Evolutionary conservation across 345 rosid species (phyloP).

Genomic region (Heritiera littoralis): DNA sequence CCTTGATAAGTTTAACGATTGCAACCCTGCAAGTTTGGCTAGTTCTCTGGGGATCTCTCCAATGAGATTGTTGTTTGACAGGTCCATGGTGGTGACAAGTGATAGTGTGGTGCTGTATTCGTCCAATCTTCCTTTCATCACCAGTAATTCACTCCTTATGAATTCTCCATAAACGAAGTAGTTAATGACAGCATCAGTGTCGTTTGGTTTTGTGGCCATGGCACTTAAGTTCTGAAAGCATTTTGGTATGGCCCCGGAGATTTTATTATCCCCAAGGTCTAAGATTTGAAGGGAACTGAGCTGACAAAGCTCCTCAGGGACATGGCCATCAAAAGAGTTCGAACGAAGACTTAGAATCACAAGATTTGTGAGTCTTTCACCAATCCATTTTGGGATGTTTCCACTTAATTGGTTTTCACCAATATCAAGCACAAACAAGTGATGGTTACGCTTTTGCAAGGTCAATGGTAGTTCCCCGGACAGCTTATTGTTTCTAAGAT

Average conservation of each 20-base stretch:
- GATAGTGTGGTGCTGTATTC: slow-evolving; percentile 3
- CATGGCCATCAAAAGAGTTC: slow-evolving; percentile 13
- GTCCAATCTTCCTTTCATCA: slow-evolving; percentile 7
- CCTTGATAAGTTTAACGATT: slow-evolving; percentile 14
- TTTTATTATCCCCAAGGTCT: slow-evolving; percentile 18
- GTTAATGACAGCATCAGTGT: background rate
- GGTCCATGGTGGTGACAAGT: slow-evolving; percentile 9
- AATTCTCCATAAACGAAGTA: background rate
- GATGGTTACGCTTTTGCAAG: background rate
- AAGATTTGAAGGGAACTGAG: slow-evolving; percentile 17
- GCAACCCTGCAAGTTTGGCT: slow-evolving; percentile 9
- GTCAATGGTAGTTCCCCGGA: slow-evolving; percentile 17
- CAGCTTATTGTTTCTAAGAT: slow-evolving; percentile 14
- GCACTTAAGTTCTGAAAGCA: slow-evolving; percentile 24
- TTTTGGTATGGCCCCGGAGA: slow-evolving; percentile 25
- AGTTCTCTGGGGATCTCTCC: slow-evolving; percentile 25
- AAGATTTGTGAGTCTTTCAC: slow-evolving; percentile 5
- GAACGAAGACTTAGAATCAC: slow-evolving; percentile 12
- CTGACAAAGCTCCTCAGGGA: slow-evolving; percentile 13
- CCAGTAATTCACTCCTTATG: background rate
- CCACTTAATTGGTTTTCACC: slow-evolving; percentile 15
- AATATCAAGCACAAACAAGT: slow-evolving; percentile 5
- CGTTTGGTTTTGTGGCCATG: slow-evolving; percentile 10
- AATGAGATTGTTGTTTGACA: slow-evolving; percentile 3
- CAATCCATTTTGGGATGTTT: slow-evolving; percentile 9